phyloP scores from a whole-genome alignment of 371 early-diverging fungal species.

The Mucor plumbeus region DNA sequence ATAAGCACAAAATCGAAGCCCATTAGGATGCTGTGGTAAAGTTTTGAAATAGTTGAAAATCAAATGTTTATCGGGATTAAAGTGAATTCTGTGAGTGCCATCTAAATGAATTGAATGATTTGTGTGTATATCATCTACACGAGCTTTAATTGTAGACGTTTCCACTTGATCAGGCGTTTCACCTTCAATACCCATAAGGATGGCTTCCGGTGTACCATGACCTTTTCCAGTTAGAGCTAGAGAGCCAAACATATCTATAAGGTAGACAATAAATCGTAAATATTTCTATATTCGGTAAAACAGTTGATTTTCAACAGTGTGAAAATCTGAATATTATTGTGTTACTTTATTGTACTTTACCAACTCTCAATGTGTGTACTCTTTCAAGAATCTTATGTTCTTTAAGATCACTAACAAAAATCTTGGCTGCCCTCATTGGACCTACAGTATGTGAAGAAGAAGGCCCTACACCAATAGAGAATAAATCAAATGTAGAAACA shows the following conservation, averaged over 20 bases:
- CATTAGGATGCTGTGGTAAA: slow-evolving; percentile 94
- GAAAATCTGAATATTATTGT: slow-evolving; percentile 2
- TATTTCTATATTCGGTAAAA: slow-evolving; percentile 6
- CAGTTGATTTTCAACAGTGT: slow-evolving; percentile 18
- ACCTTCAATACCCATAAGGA: slow-evolving; percentile 91
- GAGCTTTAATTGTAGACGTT: slow-evolving; percentile 74
- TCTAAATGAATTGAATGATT: slow-evolving; percentile 74
- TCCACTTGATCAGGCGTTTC: slow-evolving; percentile 91
- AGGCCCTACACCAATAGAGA: slow-evolving; percentile 94
- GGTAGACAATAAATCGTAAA: slow-evolving; percentile 2
- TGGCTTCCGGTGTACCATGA: slow-evolving; percentile 92
- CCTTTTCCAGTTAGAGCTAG: slow-evolving; percentile 94
- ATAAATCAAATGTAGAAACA: slow-evolving; percentile 92
- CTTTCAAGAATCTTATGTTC: slow-evolving; percentile 72
- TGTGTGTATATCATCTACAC: slow-evolving; percentile 74
- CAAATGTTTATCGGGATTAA: slow-evolving; percentile 82
- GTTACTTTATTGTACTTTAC: slow-evolving; percentile 28
- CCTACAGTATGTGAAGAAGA: slow-evolving; percentile 92
- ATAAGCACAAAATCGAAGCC: slow-evolving; percentile 91
- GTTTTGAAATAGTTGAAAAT: slow-evolving; percentile 86
- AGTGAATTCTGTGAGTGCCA: slow-evolving; percentile 78
- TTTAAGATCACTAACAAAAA: slow-evolving; percentile 86
- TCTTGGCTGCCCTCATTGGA: slow-evolving; percentile 95
- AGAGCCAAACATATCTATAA: slow-evolving; percentile 87
- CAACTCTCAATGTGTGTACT: slow-evolving; percentile 73